Evolutionary conservation across 1,139 yeast genomes (phyloP).

Genomic region (Geotrichum candidum): DNA sequence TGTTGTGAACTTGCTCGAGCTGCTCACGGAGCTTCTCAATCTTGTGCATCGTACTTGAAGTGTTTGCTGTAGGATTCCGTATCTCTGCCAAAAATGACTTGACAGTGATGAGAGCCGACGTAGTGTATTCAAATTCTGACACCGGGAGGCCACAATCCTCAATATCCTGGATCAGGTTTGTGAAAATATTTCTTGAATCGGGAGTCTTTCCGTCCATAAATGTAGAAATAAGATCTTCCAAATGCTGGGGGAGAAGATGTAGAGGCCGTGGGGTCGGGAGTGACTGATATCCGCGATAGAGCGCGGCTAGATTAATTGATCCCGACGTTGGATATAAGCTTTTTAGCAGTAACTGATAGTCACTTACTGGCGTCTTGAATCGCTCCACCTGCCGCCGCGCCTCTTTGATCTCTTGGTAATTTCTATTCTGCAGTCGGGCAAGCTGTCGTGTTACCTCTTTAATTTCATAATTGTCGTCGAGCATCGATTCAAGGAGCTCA

Average conservation of each 20-base stretch:
- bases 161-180: conserved; percentile 17
- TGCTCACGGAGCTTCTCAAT: conserved; percentile 15
- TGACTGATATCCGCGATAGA: conserved; percentile 37
- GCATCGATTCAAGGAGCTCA: conserved; percentile 6
- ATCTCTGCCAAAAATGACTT: conserved; percentile 1
- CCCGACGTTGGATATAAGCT: conserved; percentile 37
- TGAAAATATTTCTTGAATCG: conserved; percentile 5
- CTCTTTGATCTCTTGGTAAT: conserved; percentile 14
- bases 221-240: conserved; percentile 38
- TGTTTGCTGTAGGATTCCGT: conserved; percentile 1
- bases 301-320: conserved; percentile 17
- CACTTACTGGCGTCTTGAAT: conserved; percentile 20
- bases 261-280: conserved; percentile 35
- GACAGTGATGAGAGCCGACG: conserved; percentile 18
- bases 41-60: conserved; percentile 2
- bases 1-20: conserved; percentile 5
- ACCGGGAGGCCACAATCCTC: conserved; percentile 25
- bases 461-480: conserved; percentile 8
- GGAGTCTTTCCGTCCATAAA: conserved; percentile 25
- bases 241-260: conserved; percentile 36
- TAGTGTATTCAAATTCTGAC: conserved; percentile 22
- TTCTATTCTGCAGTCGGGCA: conserved; percentile 9
- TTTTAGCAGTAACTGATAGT: conserved; percentile 32
- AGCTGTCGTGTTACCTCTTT: conserved; percentile 6
- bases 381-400: conserved; percentile 16